phyloP scores from a whole-genome alignment of 225 moss, liverwort and hornwort genomes.

The Antitrichia curtipendula region DNA sequence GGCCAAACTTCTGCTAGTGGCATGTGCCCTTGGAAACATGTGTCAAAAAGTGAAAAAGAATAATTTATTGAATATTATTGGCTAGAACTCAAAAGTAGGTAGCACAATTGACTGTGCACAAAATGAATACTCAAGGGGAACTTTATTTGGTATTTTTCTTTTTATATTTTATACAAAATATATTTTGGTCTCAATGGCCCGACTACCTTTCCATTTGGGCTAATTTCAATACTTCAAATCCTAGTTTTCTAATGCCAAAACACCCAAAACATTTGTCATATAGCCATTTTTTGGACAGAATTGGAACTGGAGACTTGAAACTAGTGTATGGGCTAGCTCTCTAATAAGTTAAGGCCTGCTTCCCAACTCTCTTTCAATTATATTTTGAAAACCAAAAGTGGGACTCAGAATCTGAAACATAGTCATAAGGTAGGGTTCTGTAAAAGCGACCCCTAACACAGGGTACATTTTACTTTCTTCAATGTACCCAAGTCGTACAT shows the following conservation, averaged over 20 bases:
- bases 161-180: too few relatives aligned
- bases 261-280: rapidly evolving
- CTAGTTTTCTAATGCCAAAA: not conserved
- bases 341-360: not conserved
- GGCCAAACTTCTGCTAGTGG: not conserved
- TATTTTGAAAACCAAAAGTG: not conserved
- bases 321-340: too few relatives aligned
- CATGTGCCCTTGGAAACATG: not conserved
- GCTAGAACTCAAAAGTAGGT: rapidly evolving
- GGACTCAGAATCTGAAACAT: not conserved
- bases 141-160: not conserved
- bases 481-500: too few relatives aligned
- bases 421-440: too few relatives aligned
- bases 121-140: not conserved
- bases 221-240: not conserved
- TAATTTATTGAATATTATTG: too few relatives aligned
- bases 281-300: not conserved
- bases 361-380: not conserved
- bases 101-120: not conserved
- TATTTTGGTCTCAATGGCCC: too few relatives aligned
- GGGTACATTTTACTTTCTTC: too few relatives aligned
- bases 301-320: not conserved
- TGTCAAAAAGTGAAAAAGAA: not conserved
- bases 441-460: too few relatives aligned
- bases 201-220: not conserved